Evolutionary conservation across 1,284 basidiomycete species (phyloP).

Genomic region (Ustilago loliicola): DNA sequence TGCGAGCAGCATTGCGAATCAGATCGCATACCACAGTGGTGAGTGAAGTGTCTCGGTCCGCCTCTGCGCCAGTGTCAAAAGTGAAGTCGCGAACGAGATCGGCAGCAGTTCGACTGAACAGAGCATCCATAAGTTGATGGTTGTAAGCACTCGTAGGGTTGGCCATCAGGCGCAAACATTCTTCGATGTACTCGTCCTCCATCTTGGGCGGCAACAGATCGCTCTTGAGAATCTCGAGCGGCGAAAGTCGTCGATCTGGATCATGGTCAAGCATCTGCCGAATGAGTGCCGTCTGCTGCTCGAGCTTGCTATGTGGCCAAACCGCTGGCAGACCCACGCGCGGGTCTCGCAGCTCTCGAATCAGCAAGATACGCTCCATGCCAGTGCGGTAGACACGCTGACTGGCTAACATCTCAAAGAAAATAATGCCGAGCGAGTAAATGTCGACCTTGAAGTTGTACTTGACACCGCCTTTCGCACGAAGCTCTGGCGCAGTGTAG

Average conservation of each 20-base stretch:
- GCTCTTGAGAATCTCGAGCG: constrained; percentile 86
- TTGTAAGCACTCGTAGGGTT: constrained; percentile 66
- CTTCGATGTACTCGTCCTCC: constrained; percentile 87
- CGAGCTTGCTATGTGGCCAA: constrained; percentile 77
- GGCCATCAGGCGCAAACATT: constrained; percentile 83
- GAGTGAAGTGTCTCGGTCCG: constrained; percentile 79
- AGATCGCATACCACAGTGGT: constrained; percentile 84
- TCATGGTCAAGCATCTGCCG: constrained; percentile 86
- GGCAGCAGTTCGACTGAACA: constrained; percentile 72
- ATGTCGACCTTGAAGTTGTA: constrained; percentile 88
- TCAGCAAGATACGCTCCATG: constrained; percentile 85
- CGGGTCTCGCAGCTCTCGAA: constrained; percentile 82
- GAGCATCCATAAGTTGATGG: constrained; percentile 59
- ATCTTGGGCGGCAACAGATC: constrained; percentile 80
- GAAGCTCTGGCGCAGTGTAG: constrained; percentile 85
- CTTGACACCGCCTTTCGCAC: constrained; percentile 73
- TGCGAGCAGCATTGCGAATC: constrained; percentile 81
- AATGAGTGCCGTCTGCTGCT: constrained; percentile 77
- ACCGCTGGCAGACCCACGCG: constrained; percentile 80
- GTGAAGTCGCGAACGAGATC: constrained; percentile 80
- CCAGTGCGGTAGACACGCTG: constrained; percentile 79
- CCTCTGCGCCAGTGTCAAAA: constrained; percentile 82
- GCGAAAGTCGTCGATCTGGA: constrained; percentile 83
- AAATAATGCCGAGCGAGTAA: constrained; percentile 92
- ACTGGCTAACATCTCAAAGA: constrained; percentile 95